phyloP scores from a whole-genome alignment of 805 yeast species.

The Isabelozyma gotoi region DNA sequence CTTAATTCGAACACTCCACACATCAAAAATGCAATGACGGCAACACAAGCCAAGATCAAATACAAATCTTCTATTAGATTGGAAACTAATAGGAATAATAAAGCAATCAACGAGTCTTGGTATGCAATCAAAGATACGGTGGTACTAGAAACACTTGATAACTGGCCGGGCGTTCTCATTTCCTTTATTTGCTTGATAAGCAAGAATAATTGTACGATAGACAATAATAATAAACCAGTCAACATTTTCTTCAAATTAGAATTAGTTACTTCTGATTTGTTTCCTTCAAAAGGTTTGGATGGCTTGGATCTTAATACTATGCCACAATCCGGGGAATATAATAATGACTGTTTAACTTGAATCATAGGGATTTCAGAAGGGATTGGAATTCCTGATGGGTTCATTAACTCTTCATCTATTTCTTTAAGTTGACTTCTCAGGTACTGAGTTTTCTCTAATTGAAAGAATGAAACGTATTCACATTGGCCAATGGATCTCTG shows the following conservation, averaged over 20 bases:
- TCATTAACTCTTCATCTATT: conserved; percentile 69
- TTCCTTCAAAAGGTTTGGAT: conserved; percentile 42
- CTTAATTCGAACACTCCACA: conserved; percentile 76
- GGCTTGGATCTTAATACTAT: conserved; percentile 36
- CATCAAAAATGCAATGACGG: conserved; percentile 66
- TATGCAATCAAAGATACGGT: conserved; percentile 61
- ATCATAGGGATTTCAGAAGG: conserved; percentile 53
- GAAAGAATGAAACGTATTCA: conserved; percentile 70
- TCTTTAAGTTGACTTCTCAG: conserved; percentile 50
- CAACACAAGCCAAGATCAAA: conserved; percentile 65
- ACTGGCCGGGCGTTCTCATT: conserved; percentile 76
- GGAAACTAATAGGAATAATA: conserved; percentile 60
- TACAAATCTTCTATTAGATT: conserved; percentile 56
- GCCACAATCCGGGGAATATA: conserved; percentile 92
- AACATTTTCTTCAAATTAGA: conserved; percentile 40
- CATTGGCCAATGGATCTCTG: conserved; percentile 47
- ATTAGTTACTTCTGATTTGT: conserved; percentile 51
- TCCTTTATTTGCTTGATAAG: conserved; percentile 68
- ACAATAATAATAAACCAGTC: conserved; percentile 44
- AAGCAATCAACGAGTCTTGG: conserved; percentile 71
- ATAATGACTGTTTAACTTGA: conserved; percentile 51
- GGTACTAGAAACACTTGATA: conserved; percentile 59
- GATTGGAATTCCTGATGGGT: conserved; percentile 81
- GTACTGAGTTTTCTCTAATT: conserved; percentile 60
- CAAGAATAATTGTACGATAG: conserved; percentile 51